phyloP scores from a whole-genome alignment of 805 yeast genomes.

The Ogataea pilisensis region DNA sequence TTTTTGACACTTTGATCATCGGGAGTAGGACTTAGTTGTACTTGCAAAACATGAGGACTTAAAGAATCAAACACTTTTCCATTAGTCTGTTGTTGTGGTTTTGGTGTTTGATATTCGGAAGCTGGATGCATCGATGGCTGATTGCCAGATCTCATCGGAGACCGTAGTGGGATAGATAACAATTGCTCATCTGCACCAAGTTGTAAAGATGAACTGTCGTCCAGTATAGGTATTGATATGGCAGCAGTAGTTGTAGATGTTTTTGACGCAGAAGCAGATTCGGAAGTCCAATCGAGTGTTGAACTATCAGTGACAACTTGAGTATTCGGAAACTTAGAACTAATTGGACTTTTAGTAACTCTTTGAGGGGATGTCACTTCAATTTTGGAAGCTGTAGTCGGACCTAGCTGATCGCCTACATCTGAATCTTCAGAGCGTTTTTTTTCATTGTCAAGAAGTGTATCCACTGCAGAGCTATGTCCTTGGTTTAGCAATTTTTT shows the following conservation, averaged over 20 bases:
- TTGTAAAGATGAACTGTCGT: neutral
- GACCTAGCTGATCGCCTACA: conserved; percentile 10
- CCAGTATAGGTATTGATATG: neutral
- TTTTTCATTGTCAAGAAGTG: neutral
- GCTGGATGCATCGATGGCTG: conserved; percentile 8
- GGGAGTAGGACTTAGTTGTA: conserved; percentile 8
- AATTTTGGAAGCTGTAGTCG: conserved; percentile 11
- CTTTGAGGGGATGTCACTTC: conserved; percentile 14
- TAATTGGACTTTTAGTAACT: conserved; percentile 12
- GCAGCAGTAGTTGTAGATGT: neutral
- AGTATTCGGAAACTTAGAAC: neutral
- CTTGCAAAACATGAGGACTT: neutral
- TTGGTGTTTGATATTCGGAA: conserved; percentile 12
- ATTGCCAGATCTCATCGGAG: conserved; percentile 23
- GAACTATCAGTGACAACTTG: conserved; percentile 2
- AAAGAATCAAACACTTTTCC: neutral
- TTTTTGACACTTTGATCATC: conserved; percentile 1
- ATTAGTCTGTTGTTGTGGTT: conserved; percentile 2
- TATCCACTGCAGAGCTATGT: too few species aligned
- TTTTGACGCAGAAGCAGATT: neutral
- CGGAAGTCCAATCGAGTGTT: neutral
- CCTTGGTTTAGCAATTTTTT: too few species aligned
- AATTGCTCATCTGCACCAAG: conserved; percentile 12
- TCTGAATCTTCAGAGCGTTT: conserved; percentile 6
- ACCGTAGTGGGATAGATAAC: conserved; percentile 28